Conservation (phyloP, 169 alveolate species). For the Cryptosporidium ubiquitum region DNA sequence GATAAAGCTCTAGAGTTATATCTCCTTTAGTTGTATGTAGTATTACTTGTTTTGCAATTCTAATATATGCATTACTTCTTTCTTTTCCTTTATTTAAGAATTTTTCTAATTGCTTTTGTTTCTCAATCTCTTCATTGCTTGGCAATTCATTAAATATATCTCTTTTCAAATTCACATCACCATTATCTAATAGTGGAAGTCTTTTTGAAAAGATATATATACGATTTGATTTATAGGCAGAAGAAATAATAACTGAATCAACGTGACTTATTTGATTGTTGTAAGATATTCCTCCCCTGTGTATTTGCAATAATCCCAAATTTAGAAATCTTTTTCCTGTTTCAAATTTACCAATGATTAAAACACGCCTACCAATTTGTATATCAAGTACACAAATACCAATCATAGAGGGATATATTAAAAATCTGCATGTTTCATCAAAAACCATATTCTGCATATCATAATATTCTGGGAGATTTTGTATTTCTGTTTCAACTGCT, state of each 20-base stretch:
- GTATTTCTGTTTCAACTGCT: conserved; percentile 91
- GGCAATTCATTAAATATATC: conserved; percentile 92
- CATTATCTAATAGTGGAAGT: conserved; percentile 78
- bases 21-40: conserved; percentile 98
- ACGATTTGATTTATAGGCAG: conserved; percentile 83
- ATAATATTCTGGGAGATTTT: conserved; percentile 79
- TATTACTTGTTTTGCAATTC: conserved; percentile 89
- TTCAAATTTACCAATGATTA: conserved; percentile 84
- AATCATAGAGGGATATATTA: conserved; percentile 91
- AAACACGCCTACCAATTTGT: conserved; percentile 63
- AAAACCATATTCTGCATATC: conserved; percentile 84
- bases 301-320: conserved; percentile 33
- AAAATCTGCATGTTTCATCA: conserved; percentile 93
- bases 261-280: not conserved
- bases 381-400: conserved; percentile 92
- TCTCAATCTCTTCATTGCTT: conserved; percentile 79
- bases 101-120: conserved; percentile 60
- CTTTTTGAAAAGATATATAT: conserved; percentile 83
- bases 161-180: conserved; percentile 87
- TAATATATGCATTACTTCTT: conserved; percentile 43
- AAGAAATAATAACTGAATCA: conserved; percentile 81
- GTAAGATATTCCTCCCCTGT: not conserved
- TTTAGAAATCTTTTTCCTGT: conserved; percentile 45
- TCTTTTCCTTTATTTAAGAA: conserved; percentile 30
- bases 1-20: conserved; percentile 91